Evolutionary conservation across 805 yeast genomes (phyloP).

Genomic region (Komagataella populi): DNA sequence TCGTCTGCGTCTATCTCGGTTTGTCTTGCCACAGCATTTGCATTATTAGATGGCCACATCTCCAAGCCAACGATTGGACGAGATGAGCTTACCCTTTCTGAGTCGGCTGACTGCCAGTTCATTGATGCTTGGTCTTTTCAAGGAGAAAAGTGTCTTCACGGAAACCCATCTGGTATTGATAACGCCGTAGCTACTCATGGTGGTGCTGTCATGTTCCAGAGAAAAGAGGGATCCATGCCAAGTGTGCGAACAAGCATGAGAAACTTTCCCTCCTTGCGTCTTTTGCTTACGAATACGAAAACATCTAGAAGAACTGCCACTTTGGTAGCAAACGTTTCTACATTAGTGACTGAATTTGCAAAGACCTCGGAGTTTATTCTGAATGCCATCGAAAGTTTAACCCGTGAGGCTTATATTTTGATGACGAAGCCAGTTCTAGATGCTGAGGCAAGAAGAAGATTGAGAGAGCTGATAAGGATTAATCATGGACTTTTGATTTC

Average conservation of each 20-base stretch:
- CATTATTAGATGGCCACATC: slow-evolving; percentile 45
- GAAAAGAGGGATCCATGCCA: slow-evolving; percentile 41
- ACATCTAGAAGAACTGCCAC: slow-evolving; percentile 83
- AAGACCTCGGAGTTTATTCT: slow-evolving; percentile 42
- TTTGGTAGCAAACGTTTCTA: slow-evolving; percentile 66
- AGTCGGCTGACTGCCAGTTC: slow-evolving; percentile 32
- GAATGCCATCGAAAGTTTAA: slow-evolving; percentile 63
- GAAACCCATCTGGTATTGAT: slow-evolving; percentile 94
- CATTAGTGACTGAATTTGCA: slow-evolving; percentile 38
- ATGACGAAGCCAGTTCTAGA: slow-evolving; percentile 41
- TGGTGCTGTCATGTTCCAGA: slow-evolving; percentile 86
- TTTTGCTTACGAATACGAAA: slow-evolving; percentile 72
- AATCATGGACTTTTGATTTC: slow-evolving; percentile 84
- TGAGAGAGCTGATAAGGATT: slow-evolving; percentile 55
- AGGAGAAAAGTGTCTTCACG: slow-evolving; percentile 93
- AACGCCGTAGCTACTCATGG: slow-evolving; percentile 94
- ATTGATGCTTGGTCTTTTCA: slow-evolving; percentile 81
- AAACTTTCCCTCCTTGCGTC: slow-evolving; percentile 58
- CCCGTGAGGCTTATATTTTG: slow-evolving; percentile 57
- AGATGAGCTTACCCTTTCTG: slow-evolving; percentile 20
- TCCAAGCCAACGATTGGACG: slow-evolving; percentile 19
- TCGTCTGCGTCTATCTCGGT: slow-evolving; percentile 88
- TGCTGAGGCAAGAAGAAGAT: slow-evolving; percentile 21
- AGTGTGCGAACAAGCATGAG: slow-evolving; percentile 56
- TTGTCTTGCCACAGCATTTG: slow-evolving; percentile 64